A percentile compares a stretch with the other conserved stretches of the same genome.
phyloP scores from a whole-genome alignment of 2,329 filamentous ascomycete species.

The Geosmithia morbida region DNA sequence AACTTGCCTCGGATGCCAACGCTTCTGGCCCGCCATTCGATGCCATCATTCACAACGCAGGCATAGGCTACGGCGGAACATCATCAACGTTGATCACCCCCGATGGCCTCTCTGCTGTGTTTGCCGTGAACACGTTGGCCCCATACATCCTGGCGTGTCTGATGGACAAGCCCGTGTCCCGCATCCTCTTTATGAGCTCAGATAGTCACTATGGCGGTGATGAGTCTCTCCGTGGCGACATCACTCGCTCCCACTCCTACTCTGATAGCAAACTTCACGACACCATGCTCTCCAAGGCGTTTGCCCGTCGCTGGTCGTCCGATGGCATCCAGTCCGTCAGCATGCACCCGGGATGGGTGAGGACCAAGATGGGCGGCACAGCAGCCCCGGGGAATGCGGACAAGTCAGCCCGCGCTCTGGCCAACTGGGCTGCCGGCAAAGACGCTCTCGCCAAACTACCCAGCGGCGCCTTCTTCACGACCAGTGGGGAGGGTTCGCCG shows the following conservation, averaged over 20 bases:
- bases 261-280: slow-evolving; percentile 9
- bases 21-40: slow-evolving; percentile 8
- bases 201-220: slow-evolving; percentile 7
- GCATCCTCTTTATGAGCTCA: slow-evolving; percentile 7
- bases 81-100: slow-evolving; percentile 5
- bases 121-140: slow-evolving; percentile 9
- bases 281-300: slow-evolving; percentile 8
- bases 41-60: slow-evolving; percentile 7
- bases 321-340: slow-evolving; percentile 6
- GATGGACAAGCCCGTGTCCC: slow-evolving; percentile 6
- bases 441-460: background rate
- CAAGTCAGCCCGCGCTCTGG: background rate
- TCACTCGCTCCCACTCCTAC: slow-evolving; percentile 7
- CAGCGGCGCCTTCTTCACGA: background rate
- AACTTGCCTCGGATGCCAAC: slow-evolving; percentile 9
- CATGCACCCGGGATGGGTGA: slow-evolving; percentile 9
- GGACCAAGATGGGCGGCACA: slow-evolving; percentile 7
- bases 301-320: slow-evolving; percentile 5
- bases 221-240: slow-evolving; percentile 4
- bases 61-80: slow-evolving; percentile 5
- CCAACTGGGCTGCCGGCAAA: background rate
- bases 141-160: slow-evolving; percentile 9
- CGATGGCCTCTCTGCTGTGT: slow-evolving; percentile 7
- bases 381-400: background rate
- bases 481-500: background rate